A percentile compares a stretch with the other conserved stretches of the same genome.
phyloP scores from a whole-genome alignment of 306 rosid genomes.

The Quercus aquifolioides region DNA sequence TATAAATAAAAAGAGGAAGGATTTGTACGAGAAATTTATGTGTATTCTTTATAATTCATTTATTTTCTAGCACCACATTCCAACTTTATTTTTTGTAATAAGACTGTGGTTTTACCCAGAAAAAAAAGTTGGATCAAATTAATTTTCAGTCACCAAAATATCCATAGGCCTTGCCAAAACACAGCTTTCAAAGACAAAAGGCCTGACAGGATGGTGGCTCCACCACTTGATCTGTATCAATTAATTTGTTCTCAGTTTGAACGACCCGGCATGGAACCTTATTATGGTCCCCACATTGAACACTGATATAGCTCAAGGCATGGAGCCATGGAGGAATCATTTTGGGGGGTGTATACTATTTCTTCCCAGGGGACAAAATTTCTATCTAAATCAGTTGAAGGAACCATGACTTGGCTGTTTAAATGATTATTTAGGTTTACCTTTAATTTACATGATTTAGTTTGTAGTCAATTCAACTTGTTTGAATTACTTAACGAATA shows the following conservation, averaged over 20 bases:
- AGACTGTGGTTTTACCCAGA: not conserved
- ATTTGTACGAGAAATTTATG: not conserved
- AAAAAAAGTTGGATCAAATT: slow-evolving; percentile 10
- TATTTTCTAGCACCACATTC: not conserved
- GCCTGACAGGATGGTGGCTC: not conserved
- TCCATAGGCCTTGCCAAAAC: not conserved
- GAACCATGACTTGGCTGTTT: too few relatives aligned
- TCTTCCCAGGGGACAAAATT: too few relatives aligned
- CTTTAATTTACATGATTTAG: too few relatives aligned
- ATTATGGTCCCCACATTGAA: not conserved
- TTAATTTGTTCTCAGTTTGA: not conserved
- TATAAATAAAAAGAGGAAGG: not conserved
- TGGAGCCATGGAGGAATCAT: too few relatives aligned
- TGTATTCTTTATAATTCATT: not conserved
- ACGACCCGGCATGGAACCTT: slow-evolving; percentile 3
- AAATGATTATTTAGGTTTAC: too few relatives aligned
- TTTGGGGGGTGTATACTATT: too few relatives aligned
- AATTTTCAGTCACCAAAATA: not conserved
- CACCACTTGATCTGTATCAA: slow-evolving; percentile 1
- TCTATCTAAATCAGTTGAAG: too few relatives aligned
- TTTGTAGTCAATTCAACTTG: too few relatives aligned
- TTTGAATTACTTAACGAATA: too few relatives aligned
- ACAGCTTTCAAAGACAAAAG: slow-evolving; percentile 1
- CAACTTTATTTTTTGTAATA: not conserved
- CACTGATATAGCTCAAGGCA: too few relatives aligned